Evolutionary conservation across 805 yeast species (phyloP).

Genomic region (Saccharomyces mikatae): DNA sequence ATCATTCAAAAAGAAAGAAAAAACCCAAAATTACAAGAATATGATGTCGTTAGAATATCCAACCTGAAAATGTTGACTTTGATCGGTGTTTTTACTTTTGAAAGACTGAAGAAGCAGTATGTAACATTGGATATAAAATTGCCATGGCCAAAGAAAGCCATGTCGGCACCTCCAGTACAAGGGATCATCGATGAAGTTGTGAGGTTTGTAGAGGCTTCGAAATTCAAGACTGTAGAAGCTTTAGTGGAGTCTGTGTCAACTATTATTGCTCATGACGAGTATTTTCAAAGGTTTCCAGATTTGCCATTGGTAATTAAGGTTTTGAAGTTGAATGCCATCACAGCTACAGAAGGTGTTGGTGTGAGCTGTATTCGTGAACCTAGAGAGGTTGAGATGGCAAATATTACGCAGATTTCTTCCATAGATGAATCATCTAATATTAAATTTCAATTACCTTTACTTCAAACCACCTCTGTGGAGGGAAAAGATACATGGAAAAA

Average conservation of each 20-base stretch:
- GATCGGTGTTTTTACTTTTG: slow-evolving; percentile 93
- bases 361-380: slow-evolving; percentile 54
- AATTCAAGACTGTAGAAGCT: slow-evolving; percentile 90
- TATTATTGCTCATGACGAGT: slow-evolving; percentile 37
- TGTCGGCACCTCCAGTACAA: slow-evolving; percentile 19
- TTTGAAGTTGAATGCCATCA: slow-evolving; percentile 81
- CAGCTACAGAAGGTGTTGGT: slow-evolving; percentile 84
- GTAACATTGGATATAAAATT: slow-evolving; percentile 52
- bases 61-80: slow-evolving; percentile 57
- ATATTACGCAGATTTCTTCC: not conserved
- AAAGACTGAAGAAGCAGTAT: slow-evolving; percentile 71
- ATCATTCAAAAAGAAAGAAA: slow-evolving; percentile 4
- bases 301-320: slow-evolving; percentile 48
- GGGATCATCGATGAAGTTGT: slow-evolving; percentile 44
- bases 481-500: slow-evolving; percentile 19
- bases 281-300: slow-evolving; percentile 34
- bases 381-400: slow-evolving; percentile 29
- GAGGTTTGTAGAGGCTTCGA: slow-evolving; percentile 62
- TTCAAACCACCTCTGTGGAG: slow-evolving; percentile 1
- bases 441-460: slow-evolving; percentile 32
- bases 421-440: slow-evolving; percentile 10
- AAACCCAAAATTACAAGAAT: not conserved
- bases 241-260: slow-evolving; percentile 67
- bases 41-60: slow-evolving; percentile 34
- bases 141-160: slow-evolving; percentile 29